A percentile compares a stretch with the other conserved stretches of the same genome.
phyloP scores from a whole-genome alignment of 768 basidiomycete species.

The Pleurotus tuber-regium region DNA sequence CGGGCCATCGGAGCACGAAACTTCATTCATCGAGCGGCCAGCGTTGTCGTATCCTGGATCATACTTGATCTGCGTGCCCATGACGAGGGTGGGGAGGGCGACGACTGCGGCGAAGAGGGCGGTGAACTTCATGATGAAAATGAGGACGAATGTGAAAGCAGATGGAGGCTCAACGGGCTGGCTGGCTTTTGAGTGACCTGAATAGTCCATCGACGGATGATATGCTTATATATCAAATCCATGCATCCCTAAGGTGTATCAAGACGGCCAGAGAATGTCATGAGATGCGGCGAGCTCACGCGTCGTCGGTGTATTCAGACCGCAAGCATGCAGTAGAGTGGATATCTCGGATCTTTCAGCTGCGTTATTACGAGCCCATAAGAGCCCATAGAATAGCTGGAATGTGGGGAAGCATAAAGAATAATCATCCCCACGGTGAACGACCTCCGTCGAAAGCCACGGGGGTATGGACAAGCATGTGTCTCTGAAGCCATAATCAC shows the following conservation, averaged over 20 bases:
- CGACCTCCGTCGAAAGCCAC: background rate
- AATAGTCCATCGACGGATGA: background rate
- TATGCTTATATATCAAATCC: background rate
- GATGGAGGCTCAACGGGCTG: background rate
- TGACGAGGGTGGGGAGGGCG: slow-evolving; percentile 20
- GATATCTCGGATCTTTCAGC: background rate
- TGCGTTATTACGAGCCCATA: background rate
- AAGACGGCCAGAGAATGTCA: background rate
- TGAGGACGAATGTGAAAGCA: background rate
- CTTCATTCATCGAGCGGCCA: slow-evolving; percentile 33
- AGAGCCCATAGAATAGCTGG: too few species aligned
- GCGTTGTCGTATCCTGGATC: slow-evolving; percentile 50
- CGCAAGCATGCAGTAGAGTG: background rate
- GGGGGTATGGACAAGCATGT: background rate
- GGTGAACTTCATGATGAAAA: slow-evolving; percentile 19
- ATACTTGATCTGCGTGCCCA: slow-evolving; percentile 32
- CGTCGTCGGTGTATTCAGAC: background rate
- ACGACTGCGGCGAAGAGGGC: slow-evolving; percentile 15
- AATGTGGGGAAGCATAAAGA: too few species aligned
- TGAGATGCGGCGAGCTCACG: background rate
- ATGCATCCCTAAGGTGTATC: too few species aligned
- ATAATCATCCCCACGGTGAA: too few species aligned
- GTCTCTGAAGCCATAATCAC: background rate
- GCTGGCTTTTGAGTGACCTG: background rate
- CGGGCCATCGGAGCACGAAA: slow-evolving; percentile 47